Evolutionary conservation across 305 asterid genomes (phyloP).

Genomic region (Withania somnifera): DNA sequence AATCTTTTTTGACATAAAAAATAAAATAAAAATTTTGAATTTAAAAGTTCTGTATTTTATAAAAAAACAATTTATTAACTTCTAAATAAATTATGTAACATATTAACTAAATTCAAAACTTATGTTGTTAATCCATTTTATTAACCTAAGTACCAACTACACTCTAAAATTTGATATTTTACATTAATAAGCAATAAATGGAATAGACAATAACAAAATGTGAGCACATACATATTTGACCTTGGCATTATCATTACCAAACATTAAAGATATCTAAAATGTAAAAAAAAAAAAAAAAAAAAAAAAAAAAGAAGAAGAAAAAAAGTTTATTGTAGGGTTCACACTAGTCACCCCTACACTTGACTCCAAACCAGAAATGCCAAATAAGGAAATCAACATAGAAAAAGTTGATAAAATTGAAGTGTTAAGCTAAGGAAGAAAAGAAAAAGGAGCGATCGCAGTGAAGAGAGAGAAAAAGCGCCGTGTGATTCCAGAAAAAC

Average conservation of each 20-base stretch:
- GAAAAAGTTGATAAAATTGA: background rate
- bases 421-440: background rate
- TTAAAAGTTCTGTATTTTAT: no score
- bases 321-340: background rate
- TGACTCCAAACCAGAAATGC: background rate
- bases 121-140: no score
- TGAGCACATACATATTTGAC: background rate
- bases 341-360: background rate
- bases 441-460: background rate
- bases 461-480: background rate
- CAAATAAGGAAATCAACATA: background rate
- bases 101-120: no score
- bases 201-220: background rate
- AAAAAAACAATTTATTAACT: no score
- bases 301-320: no score
- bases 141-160: no score
- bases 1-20: no score
- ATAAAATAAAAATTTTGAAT: no score
- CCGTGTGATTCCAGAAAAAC: slow-evolving; percentile 1
- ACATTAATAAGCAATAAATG: no score
- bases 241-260: background rate
- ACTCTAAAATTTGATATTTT: no score
- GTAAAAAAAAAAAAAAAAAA: no score
- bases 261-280: background rate
- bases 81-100: no score